These are phyloP conservation scores for Leccinum arenicola DNA, from an alignment of 768 basidiomycete species.

Conservation along the genomic window DNA sequence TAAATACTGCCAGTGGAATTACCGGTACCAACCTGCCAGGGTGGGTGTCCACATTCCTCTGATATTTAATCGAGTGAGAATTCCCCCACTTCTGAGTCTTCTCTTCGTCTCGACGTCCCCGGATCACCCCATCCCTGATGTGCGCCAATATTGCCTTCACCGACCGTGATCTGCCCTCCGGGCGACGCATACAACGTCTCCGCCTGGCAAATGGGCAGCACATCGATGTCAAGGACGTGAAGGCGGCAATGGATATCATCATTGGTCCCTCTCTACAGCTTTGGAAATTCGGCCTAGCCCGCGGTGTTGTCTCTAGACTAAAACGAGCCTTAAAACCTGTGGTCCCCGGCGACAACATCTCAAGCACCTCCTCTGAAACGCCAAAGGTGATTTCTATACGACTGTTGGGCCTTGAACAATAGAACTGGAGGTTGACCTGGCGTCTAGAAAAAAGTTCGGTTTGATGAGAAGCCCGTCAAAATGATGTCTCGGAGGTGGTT, in stretches of 20 bases:
- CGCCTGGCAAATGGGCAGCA: conserved; percentile 10
- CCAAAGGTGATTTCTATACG: conserved; percentile 17
- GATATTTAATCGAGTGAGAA: conserved; percentile 4
- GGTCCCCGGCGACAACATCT: conserved; percentile 3
- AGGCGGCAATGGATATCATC: conserved; percentile 17
- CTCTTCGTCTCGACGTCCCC: background rate
- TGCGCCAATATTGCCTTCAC: conserved; percentile 2
- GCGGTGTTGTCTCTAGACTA: conserved; percentile 1
- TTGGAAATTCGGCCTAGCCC: conserved; percentile 17
- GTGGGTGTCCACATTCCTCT: background rate
- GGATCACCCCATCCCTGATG: conserved; percentile 10
- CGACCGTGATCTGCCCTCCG: conserved; percentile 5
- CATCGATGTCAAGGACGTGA: conserved; percentile 16
- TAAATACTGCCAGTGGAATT: conserved; percentile 19
- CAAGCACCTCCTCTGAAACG: conserved; percentile 5
- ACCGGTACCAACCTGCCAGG: background rate
- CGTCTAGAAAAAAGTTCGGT: conserved; percentile 25
- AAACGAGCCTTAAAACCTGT: conserved; percentile 11
- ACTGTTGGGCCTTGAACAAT: background rate
- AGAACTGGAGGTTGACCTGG: conserved; percentile 1
- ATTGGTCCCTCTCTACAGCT: conserved; percentile 22
- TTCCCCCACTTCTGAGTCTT: background rate
- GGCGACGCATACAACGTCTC: conserved; percentile 6
- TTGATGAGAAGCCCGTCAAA: conserved; percentile 24
- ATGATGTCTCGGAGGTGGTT: conserved; percentile 22